Evolutionary conservation across 75 land plant species (phyloP).

Genomic region (Cunninghamia lanceolata): DNA sequence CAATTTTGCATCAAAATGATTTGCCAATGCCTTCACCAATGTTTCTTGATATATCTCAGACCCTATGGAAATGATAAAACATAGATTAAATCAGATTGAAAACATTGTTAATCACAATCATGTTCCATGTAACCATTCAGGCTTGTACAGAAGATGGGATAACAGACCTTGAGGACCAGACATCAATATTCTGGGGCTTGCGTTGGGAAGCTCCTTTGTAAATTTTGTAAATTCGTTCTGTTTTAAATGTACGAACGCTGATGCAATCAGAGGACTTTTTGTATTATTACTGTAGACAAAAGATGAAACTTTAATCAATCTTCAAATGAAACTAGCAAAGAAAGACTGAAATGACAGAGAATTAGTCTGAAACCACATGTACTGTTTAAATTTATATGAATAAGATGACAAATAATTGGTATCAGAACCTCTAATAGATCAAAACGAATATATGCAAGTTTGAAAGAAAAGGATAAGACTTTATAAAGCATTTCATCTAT

Average conservation of each 20-base stretch:
- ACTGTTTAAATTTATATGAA: no score
- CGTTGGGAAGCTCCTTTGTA: conserved; percentile 45
- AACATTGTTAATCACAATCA: neutral
- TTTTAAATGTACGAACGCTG: conserved; percentile 61
- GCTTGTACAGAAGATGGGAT: conserved; percentile 10
- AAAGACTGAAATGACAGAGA: neutral
- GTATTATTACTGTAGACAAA: conserved; percentile 63
- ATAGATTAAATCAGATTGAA: neutral
- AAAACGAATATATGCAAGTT: neutral
- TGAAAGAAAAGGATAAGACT: neutral
- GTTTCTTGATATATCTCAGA: conserved; percentile 21
- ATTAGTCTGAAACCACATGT: no score
- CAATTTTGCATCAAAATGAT: conserved; percentile 16
- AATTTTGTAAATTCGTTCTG: conserved; percentile 51
- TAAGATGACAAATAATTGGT: neutral
- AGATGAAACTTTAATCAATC: neutral
- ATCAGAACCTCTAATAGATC: neutral
- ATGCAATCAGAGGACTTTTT: conserved; percentile 54
- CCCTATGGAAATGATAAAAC: neutral
- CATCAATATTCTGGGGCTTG: neutral
- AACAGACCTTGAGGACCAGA: neutral
- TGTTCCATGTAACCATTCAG: neutral
- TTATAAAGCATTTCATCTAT: neutral
- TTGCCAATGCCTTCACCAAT: conserved; percentile 31
- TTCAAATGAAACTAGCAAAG: neutral